These are phyloP conservation scores for Trypanosoma mega DNA, from an alignment of 208 protist species.

Conservation along the genomic window DNA sequence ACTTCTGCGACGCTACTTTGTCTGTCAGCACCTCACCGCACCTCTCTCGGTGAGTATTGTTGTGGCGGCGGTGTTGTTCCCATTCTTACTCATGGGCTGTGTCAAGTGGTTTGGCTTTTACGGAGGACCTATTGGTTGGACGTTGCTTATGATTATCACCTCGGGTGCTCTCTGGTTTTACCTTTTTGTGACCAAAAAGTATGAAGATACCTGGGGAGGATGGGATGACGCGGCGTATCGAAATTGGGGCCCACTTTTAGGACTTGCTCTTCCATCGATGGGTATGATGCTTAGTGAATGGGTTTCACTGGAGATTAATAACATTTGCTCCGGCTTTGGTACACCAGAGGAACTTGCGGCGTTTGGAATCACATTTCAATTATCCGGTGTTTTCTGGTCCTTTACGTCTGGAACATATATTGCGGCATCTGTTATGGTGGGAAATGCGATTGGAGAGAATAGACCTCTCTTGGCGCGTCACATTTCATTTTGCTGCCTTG, in stretches of 20 bases:
- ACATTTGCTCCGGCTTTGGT: slow-evolving; percentile 61
- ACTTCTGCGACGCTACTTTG: slow-evolving; percentile 79
- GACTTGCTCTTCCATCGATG: slow-evolving; percentile 71
- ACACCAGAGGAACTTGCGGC: slow-evolving; percentile 56
- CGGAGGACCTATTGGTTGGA: slow-evolving; percentile 61
- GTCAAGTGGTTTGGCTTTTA: slow-evolving; percentile 52
- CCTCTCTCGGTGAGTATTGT: slow-evolving; percentile 65
- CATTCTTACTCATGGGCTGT: slow-evolving; percentile 46
- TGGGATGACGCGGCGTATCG: slow-evolving; percentile 53
- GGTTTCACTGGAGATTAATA: slow-evolving; percentile 74
- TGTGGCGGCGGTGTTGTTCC: slow-evolving; percentile 43
- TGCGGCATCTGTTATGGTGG: slow-evolving; percentile 64
- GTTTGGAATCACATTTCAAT: slow-evolving; percentile 68
- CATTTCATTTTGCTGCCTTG: slow-evolving; percentile 43
- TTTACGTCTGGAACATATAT: slow-evolving; percentile 73
- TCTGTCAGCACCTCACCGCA: slow-evolving; percentile 67
- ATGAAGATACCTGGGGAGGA: slow-evolving; percentile 71
- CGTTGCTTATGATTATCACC: slow-evolving; percentile 61
- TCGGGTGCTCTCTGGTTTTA: slow-evolving; percentile 51
- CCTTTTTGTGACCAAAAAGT: slow-evolving; percentile 53
- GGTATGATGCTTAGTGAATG: slow-evolving; percentile 83
- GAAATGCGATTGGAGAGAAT: slow-evolving; percentile 65
- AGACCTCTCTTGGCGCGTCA: slow-evolving; percentile 50
- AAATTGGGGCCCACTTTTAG: slow-evolving; percentile 61
- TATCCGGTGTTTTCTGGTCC: slow-evolving; percentile 59